phyloP scores from a whole-genome alignment of 2,329 filamentous ascomycete species.

The Ceratocystis huliohia region DNA sequence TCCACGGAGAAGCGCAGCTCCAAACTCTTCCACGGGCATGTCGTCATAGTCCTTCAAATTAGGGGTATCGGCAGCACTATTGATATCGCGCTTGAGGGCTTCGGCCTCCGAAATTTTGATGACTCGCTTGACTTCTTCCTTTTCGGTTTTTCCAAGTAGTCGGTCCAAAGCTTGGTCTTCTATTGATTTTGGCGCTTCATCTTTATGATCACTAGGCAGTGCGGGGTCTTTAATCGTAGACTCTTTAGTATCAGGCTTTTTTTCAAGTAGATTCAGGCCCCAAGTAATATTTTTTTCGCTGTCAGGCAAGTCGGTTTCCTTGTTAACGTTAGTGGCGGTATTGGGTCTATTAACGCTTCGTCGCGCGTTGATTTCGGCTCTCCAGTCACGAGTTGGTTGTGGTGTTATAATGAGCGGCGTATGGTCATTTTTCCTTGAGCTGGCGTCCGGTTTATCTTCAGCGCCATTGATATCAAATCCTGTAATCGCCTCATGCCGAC shows the following conservation, averaged over 20 bases:
- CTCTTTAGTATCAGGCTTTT: background rate
- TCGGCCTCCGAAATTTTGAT: conserved; percentile 51
- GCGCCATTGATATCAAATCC: conserved; percentile 15
- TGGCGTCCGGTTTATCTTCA: conserved; percentile 4
- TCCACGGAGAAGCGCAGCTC: conserved; percentile 73
- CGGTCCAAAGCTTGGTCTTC: conserved; percentile 52
- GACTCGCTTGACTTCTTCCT: conserved; percentile 34
- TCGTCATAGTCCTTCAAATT: conserved; percentile 75
- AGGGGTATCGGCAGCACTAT: conserved; percentile 58
- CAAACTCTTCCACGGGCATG: conserved; percentile 89
- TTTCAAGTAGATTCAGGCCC: conserved; percentile 30
- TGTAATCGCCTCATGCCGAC: conserved; percentile 16
- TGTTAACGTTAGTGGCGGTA: background rate
- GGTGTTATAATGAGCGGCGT: conserved; percentile 20
- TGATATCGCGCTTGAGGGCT: conserved; percentile 57
- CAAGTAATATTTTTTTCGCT: conserved; percentile 43
- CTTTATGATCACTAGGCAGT: conserved; percentile 1
- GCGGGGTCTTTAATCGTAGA: background rate
- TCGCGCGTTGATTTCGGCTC: conserved; percentile 19
- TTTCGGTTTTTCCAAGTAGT: conserved; percentile 43
- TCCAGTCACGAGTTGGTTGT: conserved; percentile 18
- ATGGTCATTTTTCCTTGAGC: conserved; percentile 4
- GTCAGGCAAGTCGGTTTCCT: conserved; percentile 28
- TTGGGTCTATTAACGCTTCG: background rate
- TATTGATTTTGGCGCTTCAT: conserved; percentile 23